These are phyloP conservation scores for Nicotiana sylvestris DNA, from an alignment of 257 asterid species.

Conservation along the genomic window DNA sequence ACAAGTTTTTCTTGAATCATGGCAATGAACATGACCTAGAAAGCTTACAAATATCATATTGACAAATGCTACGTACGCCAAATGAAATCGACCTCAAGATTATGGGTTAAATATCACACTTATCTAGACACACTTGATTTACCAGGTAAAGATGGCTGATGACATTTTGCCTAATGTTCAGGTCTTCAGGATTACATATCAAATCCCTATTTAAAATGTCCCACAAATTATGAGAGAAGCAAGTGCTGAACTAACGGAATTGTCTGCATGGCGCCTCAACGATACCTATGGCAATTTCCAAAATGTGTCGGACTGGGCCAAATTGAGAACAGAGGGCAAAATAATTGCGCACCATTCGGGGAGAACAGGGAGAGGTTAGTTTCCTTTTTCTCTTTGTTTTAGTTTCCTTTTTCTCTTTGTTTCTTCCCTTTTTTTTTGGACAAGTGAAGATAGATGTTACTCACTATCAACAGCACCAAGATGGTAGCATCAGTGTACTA, in stretches of 20 bases:
- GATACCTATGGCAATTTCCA: background rate
- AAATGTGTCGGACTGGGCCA: background rate
- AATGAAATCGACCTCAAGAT: background rate
- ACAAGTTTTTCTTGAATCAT: background rate
- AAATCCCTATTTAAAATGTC: background rate
- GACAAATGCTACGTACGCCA: too few species aligned
- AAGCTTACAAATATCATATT: background rate
- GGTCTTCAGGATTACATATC: background rate
- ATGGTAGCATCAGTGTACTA: background rate
- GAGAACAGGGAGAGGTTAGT: background rate
- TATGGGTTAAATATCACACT: background rate
- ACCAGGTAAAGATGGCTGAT: background rate
- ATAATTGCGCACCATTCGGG: background rate
- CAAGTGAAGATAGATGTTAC: background rate
- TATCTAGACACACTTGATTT: background rate
- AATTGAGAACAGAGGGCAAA: background rate
- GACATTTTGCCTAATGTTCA: background rate
- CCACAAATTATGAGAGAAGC: background rate
- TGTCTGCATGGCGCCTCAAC: background rate
- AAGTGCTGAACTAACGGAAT: background rate
- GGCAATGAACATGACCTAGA: background rate
- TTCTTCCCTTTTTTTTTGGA: background rate
- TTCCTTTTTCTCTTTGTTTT: background rate
- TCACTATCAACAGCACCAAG: slow-evolving; percentile 1
- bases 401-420: background rate